Evolutionary conservation across 2,329 filamentous ascomycete species (phyloP), one percentile per base, ranked within the genome.

Genomic region (Epichloe bromicola): DNA sequence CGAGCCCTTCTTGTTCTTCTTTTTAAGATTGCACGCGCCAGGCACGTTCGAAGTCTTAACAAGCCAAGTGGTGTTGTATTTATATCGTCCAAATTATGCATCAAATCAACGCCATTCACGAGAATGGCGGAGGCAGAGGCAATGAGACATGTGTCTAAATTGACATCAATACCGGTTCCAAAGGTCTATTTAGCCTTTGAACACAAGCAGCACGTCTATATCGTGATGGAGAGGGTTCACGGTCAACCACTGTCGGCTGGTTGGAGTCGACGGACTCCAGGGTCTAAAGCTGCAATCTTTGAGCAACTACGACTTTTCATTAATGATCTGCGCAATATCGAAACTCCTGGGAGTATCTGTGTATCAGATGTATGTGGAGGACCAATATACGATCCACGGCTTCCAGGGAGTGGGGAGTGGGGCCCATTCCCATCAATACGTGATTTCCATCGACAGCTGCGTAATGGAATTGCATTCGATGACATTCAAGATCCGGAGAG

Each of bases 381-480:
- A 8, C 59, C 63, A 0, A 50, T 63, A 14, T 54, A 48, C 7
- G 63, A 65, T 50, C 53, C 54, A 5, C 60, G 63, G 1, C 58
- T 61, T 42, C 53, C 59, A 0, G 47, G 48, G 0, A 51, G 3
- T 52, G 56, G 0, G 0, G 34, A 57, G 15, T 58, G 59, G 38
- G 66, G 65, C 0, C 67, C 66, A 0, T 69, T 68, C 50, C 46
- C 54, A 39, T 59, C 59, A 0, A 57, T 61, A 2, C 57, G 62
- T 1, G 60, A 61, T 11, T 68, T 68, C 33, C 65, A 69, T 50
- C 20, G 17, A n/a, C 60, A 58, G 56, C 53, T 70, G 2, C 57
- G 63, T 23, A 47, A 61, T 4, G 57, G 58, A 4, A 19, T 66
- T 26, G 36, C 8, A 23, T 23, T 23, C 23, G 23, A 23, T 23